Evolutionary conservation across 441 rosid species (phyloP).

Genomic region (Populus hybrid): DNA sequence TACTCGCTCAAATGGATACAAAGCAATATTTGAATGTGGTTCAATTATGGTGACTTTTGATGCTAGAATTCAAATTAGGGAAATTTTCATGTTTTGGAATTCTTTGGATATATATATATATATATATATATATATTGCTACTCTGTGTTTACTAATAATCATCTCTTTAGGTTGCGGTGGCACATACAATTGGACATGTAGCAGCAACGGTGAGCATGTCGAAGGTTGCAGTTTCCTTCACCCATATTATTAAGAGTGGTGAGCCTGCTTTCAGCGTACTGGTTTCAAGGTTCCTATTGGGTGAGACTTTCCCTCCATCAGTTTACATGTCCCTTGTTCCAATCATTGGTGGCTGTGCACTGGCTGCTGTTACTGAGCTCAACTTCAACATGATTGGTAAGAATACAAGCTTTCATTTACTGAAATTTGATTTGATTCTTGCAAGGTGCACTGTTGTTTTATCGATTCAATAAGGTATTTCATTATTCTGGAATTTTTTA

Average conservation of each 20-base stretch:
- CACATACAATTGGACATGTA: slow-evolving; percentile 94
- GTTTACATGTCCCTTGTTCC: slow-evolving; percentile 89
- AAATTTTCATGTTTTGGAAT: background rate
- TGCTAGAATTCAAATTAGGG: background rate
- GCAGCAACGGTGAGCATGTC: slow-evolving; percentile 99
- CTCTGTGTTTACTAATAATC: slow-evolving; percentile 59
- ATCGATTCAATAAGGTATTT: too few species aligned
- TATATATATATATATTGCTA: slow-evolving; percentile 12
- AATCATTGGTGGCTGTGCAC: slow-evolving; percentile 94
- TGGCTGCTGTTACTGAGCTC: slow-evolving; percentile 93
- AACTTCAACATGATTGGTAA: slow-evolving; percentile 96
- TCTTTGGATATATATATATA: too few species aligned
- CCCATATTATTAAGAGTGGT: slow-evolving; percentile 89
- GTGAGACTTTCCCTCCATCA: slow-evolving; percentile 75
- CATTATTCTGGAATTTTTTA: background rate
- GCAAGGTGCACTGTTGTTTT: background rate
- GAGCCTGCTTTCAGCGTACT: slow-evolving; percentile 92
- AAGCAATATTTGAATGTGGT: background rate
- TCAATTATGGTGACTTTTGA: background rate
- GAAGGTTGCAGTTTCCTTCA: slow-evolving; percentile 92
- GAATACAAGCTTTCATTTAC: background rate
- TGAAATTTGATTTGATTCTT: background rate
- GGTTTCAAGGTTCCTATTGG: slow-evolving; percentile 72
- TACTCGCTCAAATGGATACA: background rate
- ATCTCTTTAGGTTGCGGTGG: slow-evolving; percentile 78